These are phyloP conservation scores for Fraxinus excelsior DNA, from an alignment of 257 asterid genomes.

Conservation along the genomic window DNA sequence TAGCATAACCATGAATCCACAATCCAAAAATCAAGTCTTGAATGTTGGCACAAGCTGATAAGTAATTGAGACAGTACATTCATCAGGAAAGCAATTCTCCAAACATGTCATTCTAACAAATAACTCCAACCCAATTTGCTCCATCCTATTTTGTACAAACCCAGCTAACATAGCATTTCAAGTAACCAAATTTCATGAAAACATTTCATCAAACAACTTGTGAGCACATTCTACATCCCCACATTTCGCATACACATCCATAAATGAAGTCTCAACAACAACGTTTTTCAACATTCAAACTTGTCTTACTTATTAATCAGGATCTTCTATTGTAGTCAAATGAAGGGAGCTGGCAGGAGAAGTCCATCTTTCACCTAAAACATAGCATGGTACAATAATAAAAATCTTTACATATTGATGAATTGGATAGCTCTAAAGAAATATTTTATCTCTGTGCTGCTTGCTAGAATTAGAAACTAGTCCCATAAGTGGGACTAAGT, in stretches of 20 bases:
- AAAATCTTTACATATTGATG: too few species aligned
- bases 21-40: constrained; percentile 31
- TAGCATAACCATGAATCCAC: constrained; percentile 38
- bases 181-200: constrained; percentile 29
- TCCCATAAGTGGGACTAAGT: too few species aligned
- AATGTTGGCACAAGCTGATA: constrained; percentile 30
- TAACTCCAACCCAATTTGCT: constrained; percentile 28
- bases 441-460: too few species aligned
- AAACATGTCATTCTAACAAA: constrained; percentile 30
- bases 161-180: too few species aligned
- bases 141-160: constrained; percentile 36
- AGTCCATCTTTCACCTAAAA: too few species aligned
- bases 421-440: too few species aligned
- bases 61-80: constrained; percentile 34
- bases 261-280: constrained; percentile 37
- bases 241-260: constrained; percentile 42
- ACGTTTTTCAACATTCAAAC: too few species aligned
- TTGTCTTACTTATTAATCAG: too few species aligned
- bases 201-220: constrained; percentile 44
- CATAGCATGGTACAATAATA: too few species aligned
- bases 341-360: too few species aligned
- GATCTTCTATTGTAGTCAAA: too few species aligned
- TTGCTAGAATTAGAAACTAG: too few species aligned
- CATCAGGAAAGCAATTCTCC: constrained; percentile 37
- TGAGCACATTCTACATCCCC: constrained; percentile 22